Conservation (phyloP, 805 yeast species). For the Candida coleopterorum region DNA sequence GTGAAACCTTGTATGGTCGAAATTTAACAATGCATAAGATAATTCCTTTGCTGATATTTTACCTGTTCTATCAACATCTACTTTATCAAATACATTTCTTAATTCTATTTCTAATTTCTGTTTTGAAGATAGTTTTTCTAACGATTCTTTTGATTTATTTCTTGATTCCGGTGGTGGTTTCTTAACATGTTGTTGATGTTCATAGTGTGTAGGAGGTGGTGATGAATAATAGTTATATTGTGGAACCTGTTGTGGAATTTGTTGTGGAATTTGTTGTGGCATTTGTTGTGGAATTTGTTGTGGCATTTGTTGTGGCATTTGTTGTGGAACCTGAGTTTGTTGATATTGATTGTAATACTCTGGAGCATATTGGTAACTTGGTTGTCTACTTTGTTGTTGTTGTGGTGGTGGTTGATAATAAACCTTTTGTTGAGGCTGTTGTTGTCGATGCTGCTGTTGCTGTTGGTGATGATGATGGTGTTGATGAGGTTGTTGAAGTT, state of each 20-base stretch:
- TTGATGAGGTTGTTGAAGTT: conserved; percentile 9
- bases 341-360: conserved; percentile 9
- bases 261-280: conserved; percentile 10
- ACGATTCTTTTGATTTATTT: no score
- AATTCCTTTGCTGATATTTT: conserved; percentile 53
- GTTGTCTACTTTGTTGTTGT: conserved; percentile 6
- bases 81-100: conserved; percentile 47
- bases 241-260: conserved; percentile 7
- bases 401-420: conserved; percentile 11
- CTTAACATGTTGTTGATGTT: background rate
- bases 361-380: conserved; percentile 10
- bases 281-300: conserved; percentile 11
- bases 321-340: conserved; percentile 10
- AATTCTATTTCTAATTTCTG: conserved; percentile 44
- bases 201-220: background rate
- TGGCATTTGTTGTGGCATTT: conserved; percentile 28
- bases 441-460: conserved; percentile 10
- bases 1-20: conserved; percentile 60
- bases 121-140: conserved; percentile 21
- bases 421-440: conserved; percentile 8
- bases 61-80: conserved; percentile 52
- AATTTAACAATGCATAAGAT: conserved; percentile 53
- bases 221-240: background rate
- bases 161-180: conserved; percentile 4
- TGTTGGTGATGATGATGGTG: conserved; percentile 10